A percentile compares a stretch with the other conserved stretches of the same genome.
Conservation (phyloP, 2,329 filamentous ascomycete genomes). For the Hymenoscyphus repandus region DNA sequence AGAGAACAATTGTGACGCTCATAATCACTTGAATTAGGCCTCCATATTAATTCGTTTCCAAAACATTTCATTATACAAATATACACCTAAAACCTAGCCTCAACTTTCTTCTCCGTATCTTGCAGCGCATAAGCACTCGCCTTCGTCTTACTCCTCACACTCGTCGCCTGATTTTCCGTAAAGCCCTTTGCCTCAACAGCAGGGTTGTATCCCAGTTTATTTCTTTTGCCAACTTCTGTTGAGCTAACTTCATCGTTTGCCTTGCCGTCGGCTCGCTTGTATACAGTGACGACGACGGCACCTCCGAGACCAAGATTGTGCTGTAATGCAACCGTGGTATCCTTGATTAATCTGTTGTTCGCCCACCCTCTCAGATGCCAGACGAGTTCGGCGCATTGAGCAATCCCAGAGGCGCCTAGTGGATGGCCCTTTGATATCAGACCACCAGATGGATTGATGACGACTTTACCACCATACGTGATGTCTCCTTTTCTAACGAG, state of each 20-base stretch:
- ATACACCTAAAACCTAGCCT: constrained; percentile 54
- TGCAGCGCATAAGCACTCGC: constrained; percentile 71
- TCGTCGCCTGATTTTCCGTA: constrained; percentile 67
- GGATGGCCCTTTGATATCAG: constrained; percentile 96
- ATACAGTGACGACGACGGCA: constrained; percentile 85
- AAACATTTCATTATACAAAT: background rate
- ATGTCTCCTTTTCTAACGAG: constrained; percentile 83
- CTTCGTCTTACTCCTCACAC: constrained; percentile 63
- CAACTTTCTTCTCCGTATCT: constrained; percentile 69
- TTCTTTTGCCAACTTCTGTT: constrained; percentile 59
- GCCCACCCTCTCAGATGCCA: constrained; percentile 97
- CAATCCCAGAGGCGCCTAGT: constrained; percentile 87
- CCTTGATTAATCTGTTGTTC: constrained; percentile 71
- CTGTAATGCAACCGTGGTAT: constrained; percentile 72
- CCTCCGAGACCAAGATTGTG: constrained; percentile 92
- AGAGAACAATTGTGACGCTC: too few species aligned
- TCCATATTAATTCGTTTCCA: background rate
- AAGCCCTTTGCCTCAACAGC: constrained; percentile 86
- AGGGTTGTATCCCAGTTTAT: constrained; percentile 81
- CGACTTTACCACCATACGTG: constrained; percentile 71
- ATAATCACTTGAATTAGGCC: too few species aligned
- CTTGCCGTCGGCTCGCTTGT: constrained; percentile 75
- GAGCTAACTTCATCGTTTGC: constrained; percentile 58
- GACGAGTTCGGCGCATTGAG: constrained; percentile 89
- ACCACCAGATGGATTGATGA: constrained; percentile 91